Base-by-base conservation (phyloP, 768 basidiomycete species). In the Russula sp. region DNA sequence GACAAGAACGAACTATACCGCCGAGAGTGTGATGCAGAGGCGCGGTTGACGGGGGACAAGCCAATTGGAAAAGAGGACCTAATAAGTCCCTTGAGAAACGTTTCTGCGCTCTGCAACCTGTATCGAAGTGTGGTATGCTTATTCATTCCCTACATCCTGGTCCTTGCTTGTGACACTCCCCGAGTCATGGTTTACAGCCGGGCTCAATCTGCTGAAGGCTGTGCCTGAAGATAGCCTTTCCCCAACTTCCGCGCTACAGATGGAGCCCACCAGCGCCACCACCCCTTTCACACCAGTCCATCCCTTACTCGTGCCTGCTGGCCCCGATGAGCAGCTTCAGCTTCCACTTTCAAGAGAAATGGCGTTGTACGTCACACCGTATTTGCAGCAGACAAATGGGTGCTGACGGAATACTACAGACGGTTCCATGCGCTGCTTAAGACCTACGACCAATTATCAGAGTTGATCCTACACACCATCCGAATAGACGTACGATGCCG, bases 391-490 rank as follows among this genome's bases (percentile, higher is more conserved):
- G 90, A 88, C 77, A 83, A 72, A 88, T 89, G 89, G 68, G 18
- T 54, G 48, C 59, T 57, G 52, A 63, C 18, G n/a, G 49, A 42
- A 63, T 32, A 27, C 48, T 65, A 4, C 67, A 96, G 96, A 64
- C 93, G 94, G 35, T 97, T 94, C 75, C 88, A 95, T 71, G 91
- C 94, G 0, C 78, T 98, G 50, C 77, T 95, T 47, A 86, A 88
- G 75, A 96, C 94, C 2, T 98, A 94, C 69, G 87, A 89, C 44
- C 94, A 96, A 68, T 80, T 98, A 7, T 87, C 91, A 9, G 86
- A 89, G 69, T 82, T 95, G 61, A 87, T 97, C 54, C 77, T 98
- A 47, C 88, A 89, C 71, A 94, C 90, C 6, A 84, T 98, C 35
- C 84, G 94, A 40, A 83, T 91, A 57, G 96, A 98, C 70, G 76